Evolutionary conservation across 768 basidiomycete genomes (phyloP).

Genomic region (Amanita subjunquillea): DNA sequence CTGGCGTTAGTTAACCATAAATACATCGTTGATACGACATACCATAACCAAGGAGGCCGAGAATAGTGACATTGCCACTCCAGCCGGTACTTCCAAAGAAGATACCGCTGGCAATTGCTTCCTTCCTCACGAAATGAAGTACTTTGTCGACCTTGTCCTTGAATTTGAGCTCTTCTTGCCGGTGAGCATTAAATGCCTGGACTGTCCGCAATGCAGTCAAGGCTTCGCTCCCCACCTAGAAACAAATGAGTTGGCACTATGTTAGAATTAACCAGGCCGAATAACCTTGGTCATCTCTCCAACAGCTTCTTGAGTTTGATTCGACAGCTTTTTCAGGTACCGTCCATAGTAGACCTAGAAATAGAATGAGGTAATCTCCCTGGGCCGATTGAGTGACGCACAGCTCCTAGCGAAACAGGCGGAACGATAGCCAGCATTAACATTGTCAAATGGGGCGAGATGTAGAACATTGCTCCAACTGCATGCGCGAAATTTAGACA

Average conservation of each 20-base stretch:
- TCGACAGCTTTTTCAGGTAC: slow-evolving; percentile 86
- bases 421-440: slow-evolving; percentile 92
- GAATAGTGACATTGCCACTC: slow-evolving; percentile 88
- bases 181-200: slow-evolving; percentile 82
- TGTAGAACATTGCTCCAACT: slow-evolving; percentile 95
- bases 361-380: background rate
- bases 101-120: slow-evolving; percentile 83
- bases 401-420: slow-evolving; percentile 76
- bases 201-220: slow-evolving; percentile 81
- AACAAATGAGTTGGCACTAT: background rate
- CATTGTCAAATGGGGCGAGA: slow-evolving; percentile 79
- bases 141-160: slow-evolving; percentile 53
- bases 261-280: slow-evolving; percentile 2
- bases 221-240: slow-evolving; percentile 78
- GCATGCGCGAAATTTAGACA: background rate
- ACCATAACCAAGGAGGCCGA: slow-evolving; percentile 90
- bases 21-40: background rate
- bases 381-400: slow-evolving; percentile 22
- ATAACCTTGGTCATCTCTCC: slow-evolving; percentile 85
- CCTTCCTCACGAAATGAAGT: slow-evolving; percentile 68
- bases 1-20: background rate
- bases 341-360: slow-evolving; percentile 87
- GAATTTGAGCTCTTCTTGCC: slow-evolving; percentile 72
- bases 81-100: slow-evolving; percentile 90
- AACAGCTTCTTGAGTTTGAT: slow-evolving; percentile 87